Evolutionary conservation across 2,329 filamentous ascomycete genomes (phyloP).

Genomic region (Cercospora zeae-maydis): DNA sequence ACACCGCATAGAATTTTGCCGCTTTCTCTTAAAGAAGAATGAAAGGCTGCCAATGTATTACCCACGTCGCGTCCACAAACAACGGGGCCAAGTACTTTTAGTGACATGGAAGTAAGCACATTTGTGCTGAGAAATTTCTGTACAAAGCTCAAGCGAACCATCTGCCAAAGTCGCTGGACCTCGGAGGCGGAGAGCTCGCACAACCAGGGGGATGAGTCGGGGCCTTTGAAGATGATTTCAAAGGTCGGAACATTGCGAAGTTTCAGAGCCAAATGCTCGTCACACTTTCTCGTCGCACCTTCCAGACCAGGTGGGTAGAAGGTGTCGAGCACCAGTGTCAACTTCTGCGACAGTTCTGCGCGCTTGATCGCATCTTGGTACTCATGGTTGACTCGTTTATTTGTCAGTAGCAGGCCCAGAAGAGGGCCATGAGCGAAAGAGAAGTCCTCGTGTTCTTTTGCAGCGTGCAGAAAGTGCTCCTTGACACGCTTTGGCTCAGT

Average conservation of each 20-base stretch:
- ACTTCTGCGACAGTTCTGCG: background rate
- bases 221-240: background rate
- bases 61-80: background rate
- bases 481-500: background rate
- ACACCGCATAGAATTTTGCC: background rate
- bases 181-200: too few species aligned
- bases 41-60: too few species aligned
- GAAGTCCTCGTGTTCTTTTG: background rate
- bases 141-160: too few species aligned
- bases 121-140: too few species aligned
- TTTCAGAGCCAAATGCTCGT: background rate
- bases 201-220: too few species aligned
- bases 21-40: background rate
- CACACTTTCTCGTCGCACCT: background rate
- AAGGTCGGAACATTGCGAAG: background rate
- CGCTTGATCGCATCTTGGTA: background rate
- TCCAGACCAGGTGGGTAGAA: background rate
- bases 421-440: background rate
- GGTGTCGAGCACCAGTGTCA: background rate
- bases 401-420: background rate
- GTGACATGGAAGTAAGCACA: too few species aligned
- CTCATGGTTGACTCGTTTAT: background rate
- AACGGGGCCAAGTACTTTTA: too few species aligned
- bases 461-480: background rate
- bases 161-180: too few species aligned